These are phyloP conservation scores for Ceratocystiopsis minuta DNA, from an alignment of 2,329 filamentous ascomycete genomes.

Conservation along the genomic window DNA sequence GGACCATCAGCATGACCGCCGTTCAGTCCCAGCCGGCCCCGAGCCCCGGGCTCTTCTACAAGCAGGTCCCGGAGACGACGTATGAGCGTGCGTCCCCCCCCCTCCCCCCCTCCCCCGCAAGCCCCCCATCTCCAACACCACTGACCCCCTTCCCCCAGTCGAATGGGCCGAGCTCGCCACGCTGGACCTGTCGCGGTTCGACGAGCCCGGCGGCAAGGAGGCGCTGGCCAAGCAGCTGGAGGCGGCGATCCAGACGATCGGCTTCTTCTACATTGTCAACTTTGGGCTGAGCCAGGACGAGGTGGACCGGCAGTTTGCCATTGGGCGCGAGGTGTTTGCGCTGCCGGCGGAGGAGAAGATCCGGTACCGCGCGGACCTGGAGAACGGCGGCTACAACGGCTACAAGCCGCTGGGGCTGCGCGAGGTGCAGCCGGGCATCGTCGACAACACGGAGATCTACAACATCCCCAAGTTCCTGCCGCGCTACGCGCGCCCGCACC, in stretches of 20 bases:
- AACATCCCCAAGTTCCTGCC: slow-evolving; percentile 39
- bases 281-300: slow-evolving; percentile 36
- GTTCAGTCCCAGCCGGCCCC: background rate
- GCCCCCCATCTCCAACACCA: too few relatives aligned
- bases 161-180: slow-evolving; percentile 10
- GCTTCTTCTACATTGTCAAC: slow-evolving; percentile 41
- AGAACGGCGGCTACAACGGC: slow-evolving; percentile 32
- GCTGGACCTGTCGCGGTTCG: slow-evolving; percentile 15
- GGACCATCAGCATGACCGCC: slow-evolving; percentile 2
- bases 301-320: slow-evolving; percentile 36
- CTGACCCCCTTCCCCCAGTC: slow-evolving; percentile 2
- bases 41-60: slow-evolving; percentile 12
- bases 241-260: slow-evolving; percentile 23
- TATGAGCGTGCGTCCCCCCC: slow-evolving; percentile 14
- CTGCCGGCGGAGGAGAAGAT: slow-evolving; percentile 36
- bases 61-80: slow-evolving; percentile 18
- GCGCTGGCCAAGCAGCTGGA: slow-evolving; percentile 16
- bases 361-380: slow-evolving; percentile 25
- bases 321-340: slow-evolving; percentile 29
- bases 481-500: slow-evolving; percentile 25
- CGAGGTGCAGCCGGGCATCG: slow-evolving; percentile 15
- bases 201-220: slow-evolving; percentile 16
- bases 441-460: slow-evolving; percentile 40
- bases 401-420: slow-evolving; percentile 24
- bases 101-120: too few relatives aligned